A percentile compares a stretch with the other conserved stretches of the same genome.
These are phyloP conservation scores for Sugiyamaella paludigena DNA, from an alignment of 1,139 yeast species.

Conservation along the genomic window DNA sequence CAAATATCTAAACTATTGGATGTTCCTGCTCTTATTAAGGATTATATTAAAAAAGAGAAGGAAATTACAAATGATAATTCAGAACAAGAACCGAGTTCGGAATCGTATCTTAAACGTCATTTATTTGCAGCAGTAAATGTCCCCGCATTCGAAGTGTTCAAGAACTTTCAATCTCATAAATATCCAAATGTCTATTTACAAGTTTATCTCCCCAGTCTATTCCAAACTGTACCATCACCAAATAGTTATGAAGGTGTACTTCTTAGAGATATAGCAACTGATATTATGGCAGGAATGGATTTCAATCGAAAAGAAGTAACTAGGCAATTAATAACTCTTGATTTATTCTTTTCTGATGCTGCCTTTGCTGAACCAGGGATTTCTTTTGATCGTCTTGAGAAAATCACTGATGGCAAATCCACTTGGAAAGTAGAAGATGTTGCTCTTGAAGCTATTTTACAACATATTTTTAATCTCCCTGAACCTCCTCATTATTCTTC, in stretches of 20 bases:
- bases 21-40: constrained; percentile 20
- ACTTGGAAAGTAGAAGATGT: constrained; percentile 94
- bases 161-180: constrained; percentile 4
- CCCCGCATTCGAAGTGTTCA: constrained; percentile 24
- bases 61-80: not conserved
- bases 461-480: constrained; percentile 77
- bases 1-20: constrained; percentile 21
- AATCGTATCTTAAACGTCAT: constrained; percentile 33
- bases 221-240: constrained; percentile 72
- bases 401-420: constrained; percentile 36
- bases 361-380: constrained; percentile 83
- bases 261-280: constrained; percentile 72
- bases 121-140: constrained; percentile 41
- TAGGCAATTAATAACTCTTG: constrained; percentile 74
- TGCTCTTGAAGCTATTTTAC: constrained; percentile 77
- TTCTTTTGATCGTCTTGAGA: constrained; percentile 68
- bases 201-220: constrained; percentile 56
- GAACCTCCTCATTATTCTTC: constrained; percentile 61
- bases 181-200: constrained; percentile 42
- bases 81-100: constrained; percentile 3
- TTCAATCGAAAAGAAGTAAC: constrained; percentile 88
- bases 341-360: constrained; percentile 65
- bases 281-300: constrained; percentile 74
- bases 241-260: constrained; percentile 60
- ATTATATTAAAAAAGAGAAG: not conserved